Conservation (phyloP, 2,329 filamentous ascomycete species). For the Venturia oleaginea region DNA sequence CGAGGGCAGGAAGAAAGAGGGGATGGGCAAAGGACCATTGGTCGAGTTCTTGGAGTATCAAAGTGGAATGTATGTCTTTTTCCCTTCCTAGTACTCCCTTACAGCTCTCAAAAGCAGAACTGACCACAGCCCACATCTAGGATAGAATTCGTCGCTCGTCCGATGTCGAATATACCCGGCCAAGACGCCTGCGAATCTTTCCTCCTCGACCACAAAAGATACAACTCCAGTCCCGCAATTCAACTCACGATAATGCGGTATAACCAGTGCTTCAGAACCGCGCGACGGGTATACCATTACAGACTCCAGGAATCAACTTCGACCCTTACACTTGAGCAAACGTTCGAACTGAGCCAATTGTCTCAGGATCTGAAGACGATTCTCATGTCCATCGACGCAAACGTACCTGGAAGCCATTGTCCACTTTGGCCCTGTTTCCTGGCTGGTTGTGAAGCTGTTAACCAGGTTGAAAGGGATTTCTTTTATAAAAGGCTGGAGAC, state of each 20-base stretch:
- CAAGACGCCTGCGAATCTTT: not conserved
- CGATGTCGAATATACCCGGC: not conserved
- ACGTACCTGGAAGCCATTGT: not conserved
- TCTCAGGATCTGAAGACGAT: not conserved
- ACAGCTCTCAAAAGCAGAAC: not conserved
- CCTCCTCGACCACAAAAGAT: not conserved
- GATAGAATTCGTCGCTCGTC: not conserved
- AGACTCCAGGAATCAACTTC: not conserved
- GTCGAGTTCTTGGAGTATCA: constrained; percentile 2
- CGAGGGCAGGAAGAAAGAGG: not conserved
- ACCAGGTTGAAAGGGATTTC: not conserved
- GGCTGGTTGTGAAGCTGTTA: not conserved
- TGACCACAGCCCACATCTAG: not conserved
- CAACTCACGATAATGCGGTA: not conserved
- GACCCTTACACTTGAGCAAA: not conserved
- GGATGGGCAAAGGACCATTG: not conserved
- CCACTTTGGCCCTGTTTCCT: constrained; percentile 5
- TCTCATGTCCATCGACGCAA: not conserved
- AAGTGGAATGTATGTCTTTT: not conserved
- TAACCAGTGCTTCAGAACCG: not conserved
- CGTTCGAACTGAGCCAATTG: not conserved
- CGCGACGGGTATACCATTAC: not conserved
- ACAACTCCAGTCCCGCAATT: not conserved
- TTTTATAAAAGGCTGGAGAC: not conserved
- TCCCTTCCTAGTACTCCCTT: not conserved